Conservation (phyloP, 352 stramenopile genomes). For the Globisporangium recalcitrans region DNA sequence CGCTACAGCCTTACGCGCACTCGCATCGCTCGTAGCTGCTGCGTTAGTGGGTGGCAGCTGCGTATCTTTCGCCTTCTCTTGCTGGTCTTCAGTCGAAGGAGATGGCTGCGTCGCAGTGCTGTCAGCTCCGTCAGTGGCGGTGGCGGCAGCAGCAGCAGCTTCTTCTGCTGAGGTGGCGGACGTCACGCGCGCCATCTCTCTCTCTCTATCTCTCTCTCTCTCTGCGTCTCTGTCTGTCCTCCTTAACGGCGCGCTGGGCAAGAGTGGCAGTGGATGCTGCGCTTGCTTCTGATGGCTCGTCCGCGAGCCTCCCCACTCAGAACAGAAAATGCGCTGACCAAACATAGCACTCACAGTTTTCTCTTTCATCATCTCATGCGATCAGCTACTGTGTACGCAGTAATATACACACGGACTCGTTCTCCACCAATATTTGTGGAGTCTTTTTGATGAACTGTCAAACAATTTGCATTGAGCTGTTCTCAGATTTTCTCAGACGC, state of each 20-base stretch:
- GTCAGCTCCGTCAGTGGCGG: background rate
- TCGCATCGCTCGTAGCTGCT: background rate
- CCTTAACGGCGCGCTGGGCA: too few species aligned
- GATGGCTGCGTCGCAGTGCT: background rate
- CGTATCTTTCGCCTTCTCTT: background rate
- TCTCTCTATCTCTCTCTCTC: background rate
- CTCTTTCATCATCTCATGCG: too few species aligned
- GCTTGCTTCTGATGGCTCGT: background rate
- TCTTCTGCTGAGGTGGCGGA: background rate
- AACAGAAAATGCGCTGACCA: background rate
- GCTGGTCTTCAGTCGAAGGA: background rate
- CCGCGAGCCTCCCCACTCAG: background rate
- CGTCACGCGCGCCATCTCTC: background rate
- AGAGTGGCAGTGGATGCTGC: background rate
- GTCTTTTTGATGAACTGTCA: too few species aligned
- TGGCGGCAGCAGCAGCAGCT: background rate
- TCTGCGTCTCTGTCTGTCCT: background rate
- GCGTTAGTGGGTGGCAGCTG: background rate
- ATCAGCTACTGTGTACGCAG: too few species aligned
- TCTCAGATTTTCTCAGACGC: too few species aligned
- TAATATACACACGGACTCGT: too few species aligned
- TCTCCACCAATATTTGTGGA: too few species aligned
- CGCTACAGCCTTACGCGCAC: background rate
- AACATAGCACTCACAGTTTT: too few species aligned
- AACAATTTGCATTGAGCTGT: too few species aligned